Conservation (phyloP, 768 basidiomycete genomes). For the Psilocybe cyanescens region DNA sequence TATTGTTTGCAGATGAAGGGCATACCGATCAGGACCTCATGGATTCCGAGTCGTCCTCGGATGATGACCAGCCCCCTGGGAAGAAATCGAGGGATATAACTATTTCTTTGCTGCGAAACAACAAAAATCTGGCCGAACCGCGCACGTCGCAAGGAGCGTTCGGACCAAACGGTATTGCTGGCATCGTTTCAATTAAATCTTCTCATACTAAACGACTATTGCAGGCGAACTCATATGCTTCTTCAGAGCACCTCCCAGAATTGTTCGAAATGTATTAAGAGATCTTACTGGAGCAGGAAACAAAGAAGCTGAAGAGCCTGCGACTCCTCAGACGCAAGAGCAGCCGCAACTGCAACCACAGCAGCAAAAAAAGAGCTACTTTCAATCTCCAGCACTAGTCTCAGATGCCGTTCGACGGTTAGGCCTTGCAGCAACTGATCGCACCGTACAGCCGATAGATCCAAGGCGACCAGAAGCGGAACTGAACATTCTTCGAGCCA, state of each 20-base stretch:
- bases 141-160: slow-evolving; percentile 88
- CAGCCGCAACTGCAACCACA: slow-evolving; percentile 22
- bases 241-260: slow-evolving; percentile 76
- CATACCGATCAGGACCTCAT: slow-evolving; percentile 40
- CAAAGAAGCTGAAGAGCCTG: slow-evolving; percentile 29
- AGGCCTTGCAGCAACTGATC: slow-evolving; percentile 63
- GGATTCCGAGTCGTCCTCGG: slow-evolving; percentile 69
- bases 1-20: slow-evolving; percentile 72
- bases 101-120: slow-evolving; percentile 57
- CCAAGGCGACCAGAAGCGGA: slow-evolving; percentile 50
- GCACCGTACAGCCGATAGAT: slow-evolving; percentile 40
- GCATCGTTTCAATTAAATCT: not conserved
- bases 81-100: slow-evolving; percentile 52
- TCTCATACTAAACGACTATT: not conserved
- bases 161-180: slow-evolving; percentile 75
- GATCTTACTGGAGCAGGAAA: slow-evolving; percentile 52
- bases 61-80: slow-evolving; percentile 52
- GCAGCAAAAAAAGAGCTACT: slow-evolving; percentile 35
- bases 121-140: slow-evolving; percentile 84
- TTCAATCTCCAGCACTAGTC: slow-evolving; percentile 69
- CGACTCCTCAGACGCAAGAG: slow-evolving; percentile 21
- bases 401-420: slow-evolving; percentile 77
- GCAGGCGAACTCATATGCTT: slow-evolving; percentile 87
- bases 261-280: slow-evolving; percentile 62
- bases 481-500: slow-evolving; percentile 69